Percentiles rank a stretch among this genome's conserved stretches.
These are phyloP conservation scores for Termitomyces sp. DNA, from an alignment of 768 basidiomycete species.

Conservation along the genomic window DNA sequence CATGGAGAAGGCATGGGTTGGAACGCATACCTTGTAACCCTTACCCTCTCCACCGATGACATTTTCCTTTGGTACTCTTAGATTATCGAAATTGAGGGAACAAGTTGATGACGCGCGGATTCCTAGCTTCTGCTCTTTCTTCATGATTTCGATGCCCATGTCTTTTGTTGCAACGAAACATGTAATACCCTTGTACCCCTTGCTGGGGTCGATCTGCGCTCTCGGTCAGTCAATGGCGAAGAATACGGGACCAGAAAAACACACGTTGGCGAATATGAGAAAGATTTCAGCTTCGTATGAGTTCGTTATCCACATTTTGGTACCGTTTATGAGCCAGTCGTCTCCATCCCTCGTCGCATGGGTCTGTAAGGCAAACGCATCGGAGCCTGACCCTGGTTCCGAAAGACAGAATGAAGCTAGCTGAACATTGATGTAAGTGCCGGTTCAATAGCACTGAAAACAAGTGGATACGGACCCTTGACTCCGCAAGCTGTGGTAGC, in stretches of 20 bases:
- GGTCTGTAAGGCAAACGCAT: slow-evolving; percentile 95
- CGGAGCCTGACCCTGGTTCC: slow-evolving; percentile 89
- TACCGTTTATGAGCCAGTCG: slow-evolving; percentile 87
- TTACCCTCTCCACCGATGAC: slow-evolving; percentile 88
- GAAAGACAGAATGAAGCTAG: slow-evolving; percentile 95
- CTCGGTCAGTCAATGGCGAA: neutral
- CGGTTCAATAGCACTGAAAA: neutral
- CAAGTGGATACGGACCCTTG: slow-evolving; percentile 45
- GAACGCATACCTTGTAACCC: slow-evolving; percentile 69
- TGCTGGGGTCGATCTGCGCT: slow-evolving; percentile 74
- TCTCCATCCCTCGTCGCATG: slow-evolving; percentile 85
- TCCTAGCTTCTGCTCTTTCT: slow-evolving; percentile 98
- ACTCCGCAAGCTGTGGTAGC: slow-evolving; percentile 75
- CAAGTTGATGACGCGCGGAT: slow-evolving; percentile 97
- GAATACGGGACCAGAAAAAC: slow-evolving; percentile 14
- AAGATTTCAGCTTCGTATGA: slow-evolving; percentile 87
- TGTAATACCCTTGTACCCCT: slow-evolving; percentile 99
- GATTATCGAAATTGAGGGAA: slow-evolving; percentile 89
- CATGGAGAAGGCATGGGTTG: neutral
- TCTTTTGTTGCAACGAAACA: slow-evolving; percentile 96
- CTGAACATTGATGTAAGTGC: slow-evolving; percentile 31
- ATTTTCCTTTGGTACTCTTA: slow-evolving; percentile 79
- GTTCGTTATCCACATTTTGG: slow-evolving; percentile 99
- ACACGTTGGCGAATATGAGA: slow-evolving; percentile 91
- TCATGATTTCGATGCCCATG: slow-evolving; percentile 95